These are phyloP conservation scores for Sapria himalayana DNA, from an alignment of 345 rosid species.

Conservation along the genomic window DNA sequence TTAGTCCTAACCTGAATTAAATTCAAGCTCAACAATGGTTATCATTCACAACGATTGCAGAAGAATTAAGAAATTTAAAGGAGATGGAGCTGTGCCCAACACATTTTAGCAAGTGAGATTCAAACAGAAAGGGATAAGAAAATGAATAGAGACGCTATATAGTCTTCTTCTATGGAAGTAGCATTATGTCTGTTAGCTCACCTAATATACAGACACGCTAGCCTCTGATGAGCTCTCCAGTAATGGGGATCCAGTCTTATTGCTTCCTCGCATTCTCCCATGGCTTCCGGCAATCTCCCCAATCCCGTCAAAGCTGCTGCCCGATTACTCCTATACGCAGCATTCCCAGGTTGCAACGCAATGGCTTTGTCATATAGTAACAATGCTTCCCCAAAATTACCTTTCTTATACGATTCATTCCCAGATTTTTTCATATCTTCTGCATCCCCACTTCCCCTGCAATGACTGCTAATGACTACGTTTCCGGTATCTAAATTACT, in stretches of 20 bases:
- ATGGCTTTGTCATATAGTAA: slow-evolving; percentile 66
- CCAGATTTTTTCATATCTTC: slow-evolving; percentile 61
- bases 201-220: slow-evolving; percentile 68
- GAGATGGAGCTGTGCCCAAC: too few relatives aligned
- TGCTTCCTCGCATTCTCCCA: slow-evolving; percentile 66
- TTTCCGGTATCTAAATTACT: not conserved
- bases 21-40: too few relatives aligned
- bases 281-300: slow-evolving; percentile 54
- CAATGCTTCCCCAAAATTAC: slow-evolving; percentile 61
- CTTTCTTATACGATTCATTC: slow-evolving; percentile 62
- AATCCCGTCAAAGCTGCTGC: slow-evolving; percentile 58
- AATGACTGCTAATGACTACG: slow-evolving; percentile 2
- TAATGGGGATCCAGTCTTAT: slow-evolving; percentile 56
- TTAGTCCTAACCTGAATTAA: slow-evolving; percentile 66
- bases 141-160: too few relatives aligned
- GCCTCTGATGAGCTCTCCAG: slow-evolving; percentile 71
- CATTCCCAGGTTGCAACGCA: slow-evolving; percentile 39
- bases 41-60: too few relatives aligned
- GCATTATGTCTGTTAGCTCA: slow-evolving; percentile 17
- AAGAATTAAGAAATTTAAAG: too few relatives aligned
- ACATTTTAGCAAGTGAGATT: too few relatives aligned
- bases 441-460: slow-evolving; percentile 14
- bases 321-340: slow-evolving; percentile 54
- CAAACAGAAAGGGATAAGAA: too few relatives aligned
- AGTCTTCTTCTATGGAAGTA: too few relatives aligned